Evolutionary conservation across 306 rosid species (phyloP), one percentile per base, ranked within the genome.

Genomic region (Bauhinia variegata): DNA sequence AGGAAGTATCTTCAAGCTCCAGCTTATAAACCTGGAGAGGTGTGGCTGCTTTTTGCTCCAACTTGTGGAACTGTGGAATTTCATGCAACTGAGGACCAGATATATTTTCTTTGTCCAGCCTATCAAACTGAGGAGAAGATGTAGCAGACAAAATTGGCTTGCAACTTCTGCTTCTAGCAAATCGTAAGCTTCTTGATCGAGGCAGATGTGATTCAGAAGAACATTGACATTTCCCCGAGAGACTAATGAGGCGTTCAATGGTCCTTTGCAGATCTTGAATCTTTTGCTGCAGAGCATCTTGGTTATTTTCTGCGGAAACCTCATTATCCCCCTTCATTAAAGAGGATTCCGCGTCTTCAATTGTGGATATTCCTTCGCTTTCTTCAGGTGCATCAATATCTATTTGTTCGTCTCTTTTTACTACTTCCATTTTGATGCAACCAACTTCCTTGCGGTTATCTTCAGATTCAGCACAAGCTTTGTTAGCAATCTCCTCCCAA

Each of bases 401-500:
- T 59, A n/a, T n/a, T n/a, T n/a, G n/a, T n/a, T 52, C 34, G 30
- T 72, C 64, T 57, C 59, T 43, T 57, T 58, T 50, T 46, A 67
- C 52, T 65, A 80, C 85, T 56, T 81, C 81, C 54, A 39, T 48
- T 63, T 85, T 86, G 62, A 83, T 61, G 63, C 87, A 81, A 31
- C 48, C 79, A 54, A 85, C 83, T 65, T 88, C 95, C 74, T 79
- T 82, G 78, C 84, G 80, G 52, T 16, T 66, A 42, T 79, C 82
- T 58, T 69, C 84, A 23, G 82, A 52, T 47, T 75, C 66, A 30
- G 42, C 65, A 11, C 52, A 39, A 68, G 65, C 75, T 60, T 51
- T 66, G 64, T 68, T 42, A 15, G 75, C 74, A 57, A 63, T 68
- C 70, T 71, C 89, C 72, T 85, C 86, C 95, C 96, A 88, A 61